phyloP scores from a whole-genome alignment of 163 green algal genomes.

The Scenedesmus sp. region DNA sequence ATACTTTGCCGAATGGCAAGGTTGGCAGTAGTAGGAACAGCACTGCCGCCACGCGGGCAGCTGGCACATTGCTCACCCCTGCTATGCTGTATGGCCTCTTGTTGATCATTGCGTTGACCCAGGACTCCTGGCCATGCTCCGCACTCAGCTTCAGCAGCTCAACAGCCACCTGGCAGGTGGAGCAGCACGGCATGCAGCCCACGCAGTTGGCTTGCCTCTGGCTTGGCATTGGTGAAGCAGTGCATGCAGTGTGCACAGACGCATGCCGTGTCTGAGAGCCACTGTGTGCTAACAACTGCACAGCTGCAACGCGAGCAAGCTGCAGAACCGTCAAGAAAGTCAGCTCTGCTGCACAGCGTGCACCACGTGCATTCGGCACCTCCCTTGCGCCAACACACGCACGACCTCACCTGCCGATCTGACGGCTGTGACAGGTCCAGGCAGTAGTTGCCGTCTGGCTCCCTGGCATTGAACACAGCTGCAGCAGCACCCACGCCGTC shows the following conservation, averaged over 20 bases:
- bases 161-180: constrained; percentile 39
- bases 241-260: neutral
- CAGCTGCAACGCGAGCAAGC: neutral
- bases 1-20: too few species aligned
- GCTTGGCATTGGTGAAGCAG: neutral
- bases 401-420: constrained; percentile 31
- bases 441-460: constrained; percentile 38
- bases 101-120: constrained; percentile 29
- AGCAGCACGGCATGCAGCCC: neutral
- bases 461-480: constrained; percentile 33
- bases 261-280: neutral
- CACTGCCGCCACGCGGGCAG: too few species aligned
- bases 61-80: constrained; percentile 3
- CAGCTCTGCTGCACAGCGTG: neutral
- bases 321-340: neutral
- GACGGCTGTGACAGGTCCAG: constrained; percentile 34
- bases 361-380: too few species aligned
- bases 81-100: constrained; percentile 42
- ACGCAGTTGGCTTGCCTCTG: too few species aligned
- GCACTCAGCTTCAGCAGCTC: constrained; percentile 46
- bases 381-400: neutral
- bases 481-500: constrained; percentile 17
- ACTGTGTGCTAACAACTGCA: neutral
- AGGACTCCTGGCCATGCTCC: constrained; percentile 37
- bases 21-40: neutral